phyloP scores from a whole-genome alignment of 257 asterid species.

The Solanum peruvianum region DNA sequence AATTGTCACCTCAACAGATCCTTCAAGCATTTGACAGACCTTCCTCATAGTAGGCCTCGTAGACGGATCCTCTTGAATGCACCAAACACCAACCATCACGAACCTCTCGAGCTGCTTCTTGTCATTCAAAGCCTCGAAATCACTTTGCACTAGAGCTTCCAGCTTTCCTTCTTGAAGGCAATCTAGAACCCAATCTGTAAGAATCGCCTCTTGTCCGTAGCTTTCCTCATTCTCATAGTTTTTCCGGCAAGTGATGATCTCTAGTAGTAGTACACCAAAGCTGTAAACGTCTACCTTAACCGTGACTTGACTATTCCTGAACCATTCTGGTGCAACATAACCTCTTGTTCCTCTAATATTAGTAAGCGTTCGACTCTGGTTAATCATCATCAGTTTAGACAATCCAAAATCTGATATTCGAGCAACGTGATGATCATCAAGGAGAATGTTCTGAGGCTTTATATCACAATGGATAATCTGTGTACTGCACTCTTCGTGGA shows the following conservation, averaged over 20 bases:
- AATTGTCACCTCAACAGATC: constrained; percentile 5
- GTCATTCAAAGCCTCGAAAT: constrained; percentile 13
- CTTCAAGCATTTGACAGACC: constrained; percentile 24
- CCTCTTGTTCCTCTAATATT: constrained; percentile 31
- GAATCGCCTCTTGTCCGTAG: background rate
- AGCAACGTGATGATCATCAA: constrained; percentile 13
- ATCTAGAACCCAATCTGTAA: constrained; percentile 20
- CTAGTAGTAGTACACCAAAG: constrained; percentile 19
- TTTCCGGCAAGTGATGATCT: constrained; percentile 19
- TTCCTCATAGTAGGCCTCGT: constrained; percentile 21
- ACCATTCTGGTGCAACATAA: constrained; percentile 34
- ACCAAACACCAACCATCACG: constrained; percentile 21
- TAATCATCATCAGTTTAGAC: constrained; percentile 17
- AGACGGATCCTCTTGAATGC: constrained; percentile 18
- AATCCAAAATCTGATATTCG: constrained; percentile 30
- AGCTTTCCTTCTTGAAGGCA: constrained; percentile 13
- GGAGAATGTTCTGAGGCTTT: constrained; percentile 37
- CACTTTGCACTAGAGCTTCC: constrained; percentile 6
- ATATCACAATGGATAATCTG: constrained; percentile 60
- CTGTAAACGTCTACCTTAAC: constrained; percentile 28
- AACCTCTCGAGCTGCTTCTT: constrained; percentile 2
- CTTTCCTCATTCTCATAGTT: background rate
- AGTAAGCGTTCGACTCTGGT: constrained; percentile 19
- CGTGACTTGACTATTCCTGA: constrained; percentile 12
- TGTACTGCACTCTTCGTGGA: constrained; percentile 45